A percentile compares a stretch with the other conserved stretches of the same genome.
Conservation (phyloP, 2,329 filamentous ascomycete genomes). For the Fonsecaea monophora region DNA sequence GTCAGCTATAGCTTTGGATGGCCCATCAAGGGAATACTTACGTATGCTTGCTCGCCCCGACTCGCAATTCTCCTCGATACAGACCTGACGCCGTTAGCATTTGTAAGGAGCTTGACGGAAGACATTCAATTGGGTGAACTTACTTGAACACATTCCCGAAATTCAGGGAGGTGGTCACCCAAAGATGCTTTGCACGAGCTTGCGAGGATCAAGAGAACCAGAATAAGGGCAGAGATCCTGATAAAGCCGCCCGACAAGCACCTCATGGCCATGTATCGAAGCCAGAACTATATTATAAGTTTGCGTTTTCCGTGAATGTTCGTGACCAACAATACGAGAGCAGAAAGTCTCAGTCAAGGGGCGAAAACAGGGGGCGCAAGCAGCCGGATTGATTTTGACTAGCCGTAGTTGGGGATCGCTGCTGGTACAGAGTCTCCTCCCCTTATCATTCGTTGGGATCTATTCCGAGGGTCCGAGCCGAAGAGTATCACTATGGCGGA, state of each 20-base stretch:
- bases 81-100: slow-evolving; percentile 65
- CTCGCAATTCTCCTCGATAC: slow-evolving; percentile 79
- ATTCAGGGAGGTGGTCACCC: slow-evolving; percentile 86
- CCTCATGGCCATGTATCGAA: slow-evolving; percentile 4
- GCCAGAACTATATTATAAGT: background rate
- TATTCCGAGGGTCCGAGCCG: background rate
- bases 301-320: background rate
- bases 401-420: background rate
- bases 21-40: slow-evolving; percentile 56
- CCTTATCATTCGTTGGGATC: background rate
- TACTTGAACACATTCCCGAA: slow-evolving; percentile 85
- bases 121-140: slow-evolving; percentile 32
- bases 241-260: background rate
- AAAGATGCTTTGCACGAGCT: slow-evolving; percentile 64
- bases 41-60: slow-evolving; percentile 71
- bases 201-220: slow-evolving; percentile 10
- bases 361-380: background rate
- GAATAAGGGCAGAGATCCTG: background rate
- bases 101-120: background rate
- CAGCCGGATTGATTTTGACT: background rate
- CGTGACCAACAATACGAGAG: background rate
- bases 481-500: background rate
- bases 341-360: background rate
- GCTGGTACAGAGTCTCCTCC: background rate
- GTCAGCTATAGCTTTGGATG: slow-evolving; percentile 36